phyloP scores from a whole-genome alignment of 2,329 filamentous ascomycete genomes.

The Colletotrichum orchidophilum region DNA sequence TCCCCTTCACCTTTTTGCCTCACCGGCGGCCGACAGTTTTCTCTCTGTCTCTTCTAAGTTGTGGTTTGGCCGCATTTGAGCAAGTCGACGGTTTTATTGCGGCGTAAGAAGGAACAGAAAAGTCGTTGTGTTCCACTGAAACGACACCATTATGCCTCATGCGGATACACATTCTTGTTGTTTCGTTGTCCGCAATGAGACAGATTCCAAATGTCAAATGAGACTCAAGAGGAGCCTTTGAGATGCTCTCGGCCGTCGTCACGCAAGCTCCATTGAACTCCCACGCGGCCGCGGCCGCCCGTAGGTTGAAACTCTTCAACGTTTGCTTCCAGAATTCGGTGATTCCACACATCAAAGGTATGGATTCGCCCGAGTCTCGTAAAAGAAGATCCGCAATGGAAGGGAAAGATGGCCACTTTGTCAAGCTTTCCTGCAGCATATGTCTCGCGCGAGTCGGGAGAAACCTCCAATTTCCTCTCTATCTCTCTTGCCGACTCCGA shows the following conservation, averaged over 20 bases:
- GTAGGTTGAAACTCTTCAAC: not conserved
- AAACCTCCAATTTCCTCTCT: not conserved
- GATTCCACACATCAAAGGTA: not conserved
- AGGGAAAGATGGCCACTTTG: not conserved
- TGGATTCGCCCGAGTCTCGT: not conserved
- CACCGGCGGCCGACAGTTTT: not conserved
- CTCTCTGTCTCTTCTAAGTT: too few relatives aligned
- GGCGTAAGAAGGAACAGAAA: not conserved
- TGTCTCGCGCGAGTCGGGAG: not conserved
- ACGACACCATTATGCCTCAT: not conserved
- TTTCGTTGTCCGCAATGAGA: not conserved
- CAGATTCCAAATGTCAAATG: not conserved
- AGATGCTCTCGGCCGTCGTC: not conserved
- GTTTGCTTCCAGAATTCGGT: not conserved
- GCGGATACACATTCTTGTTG: not conserved
- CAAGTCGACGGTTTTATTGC: slow-evolving; percentile 1
- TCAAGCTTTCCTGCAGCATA: not conserved
- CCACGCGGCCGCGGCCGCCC: too few relatives aligned
- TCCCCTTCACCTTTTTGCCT: not conserved
- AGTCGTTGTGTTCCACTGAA: not conserved
- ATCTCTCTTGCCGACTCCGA: too few relatives aligned
- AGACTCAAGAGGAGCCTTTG: not conserved
- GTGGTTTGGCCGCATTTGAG: not conserved
- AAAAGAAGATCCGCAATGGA: not conserved
- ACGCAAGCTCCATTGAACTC: not conserved